Conservation (phyloP, 495 filamentous ascomycete genomes). For the Hyaloscypha finlandica region DNA sequence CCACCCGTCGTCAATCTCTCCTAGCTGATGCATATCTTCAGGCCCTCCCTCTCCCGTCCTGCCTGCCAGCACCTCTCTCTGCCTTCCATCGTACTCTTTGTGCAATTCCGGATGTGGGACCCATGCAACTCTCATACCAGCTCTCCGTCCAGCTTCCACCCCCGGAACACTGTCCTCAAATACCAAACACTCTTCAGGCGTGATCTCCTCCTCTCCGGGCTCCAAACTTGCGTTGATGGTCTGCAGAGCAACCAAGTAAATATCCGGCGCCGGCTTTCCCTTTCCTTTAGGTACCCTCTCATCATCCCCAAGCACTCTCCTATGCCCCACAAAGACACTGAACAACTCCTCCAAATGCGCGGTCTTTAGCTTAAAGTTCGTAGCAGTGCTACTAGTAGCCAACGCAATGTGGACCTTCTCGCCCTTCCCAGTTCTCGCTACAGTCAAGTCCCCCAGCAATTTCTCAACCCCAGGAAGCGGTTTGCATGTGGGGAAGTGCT, state of each 20-base stretch:
- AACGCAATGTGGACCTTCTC: conserved; percentile 75
- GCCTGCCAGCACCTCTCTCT: conserved; percentile 82
- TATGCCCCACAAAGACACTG: conserved; percentile 62
- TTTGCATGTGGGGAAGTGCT: conserved; percentile 70
- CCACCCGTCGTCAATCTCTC: conserved; percentile 73
- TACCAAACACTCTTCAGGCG: conserved; percentile 86
- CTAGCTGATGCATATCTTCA: conserved; percentile 51
- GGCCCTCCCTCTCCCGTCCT: conserved; percentile 65
- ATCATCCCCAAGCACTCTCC: conserved; percentile 86
- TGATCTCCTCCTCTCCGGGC: conserved; percentile 66
- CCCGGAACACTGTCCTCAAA: conserved; percentile 96
- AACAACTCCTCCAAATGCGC: conserved; percentile 74
- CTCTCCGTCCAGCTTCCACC: conserved; percentile 85
- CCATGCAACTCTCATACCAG: conserved; percentile 96
- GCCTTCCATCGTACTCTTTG: conserved; percentile 72
- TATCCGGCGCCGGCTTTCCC: conserved; percentile 94
- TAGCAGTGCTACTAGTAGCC: conserved; percentile 72
- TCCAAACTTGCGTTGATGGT: conserved; percentile 75
- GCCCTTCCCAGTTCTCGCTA: conserved; percentile 21
- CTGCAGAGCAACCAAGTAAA: conserved; percentile 85
- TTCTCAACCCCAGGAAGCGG: conserved; percentile 77
- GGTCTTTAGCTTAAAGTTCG: conserved; percentile 81
- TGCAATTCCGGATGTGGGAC: conserved; percentile 81
- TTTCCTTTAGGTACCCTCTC: conserved; percentile 72
- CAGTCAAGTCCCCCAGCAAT: conserved; percentile 58